Conservation (phyloP, 305 asterid genomes). For the Fraxinus angustifolia region DNA sequence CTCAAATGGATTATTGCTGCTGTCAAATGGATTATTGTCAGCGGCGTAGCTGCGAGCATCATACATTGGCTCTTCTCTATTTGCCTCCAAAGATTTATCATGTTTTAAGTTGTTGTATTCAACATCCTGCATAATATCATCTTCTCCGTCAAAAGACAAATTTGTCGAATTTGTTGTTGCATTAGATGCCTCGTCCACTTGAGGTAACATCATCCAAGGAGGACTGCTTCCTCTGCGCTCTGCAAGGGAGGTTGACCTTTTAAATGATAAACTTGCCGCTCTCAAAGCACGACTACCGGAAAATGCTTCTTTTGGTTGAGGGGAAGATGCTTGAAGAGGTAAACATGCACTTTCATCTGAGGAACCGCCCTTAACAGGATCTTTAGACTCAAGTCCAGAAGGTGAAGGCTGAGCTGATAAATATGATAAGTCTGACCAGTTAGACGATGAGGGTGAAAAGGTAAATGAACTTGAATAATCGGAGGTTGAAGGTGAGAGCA, state of each 20-base stretch:
- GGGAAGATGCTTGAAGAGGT: slow-evolving; percentile 28
- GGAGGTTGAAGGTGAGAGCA: slow-evolving; percentile 73
- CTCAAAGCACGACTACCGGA: slow-evolving; percentile 28
- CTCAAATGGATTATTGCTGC: slow-evolving; percentile 19
- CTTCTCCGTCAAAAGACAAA: slow-evolving; percentile 24
- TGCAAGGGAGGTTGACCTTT: slow-evolving; percentile 38
- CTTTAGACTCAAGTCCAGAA: slow-evolving; percentile 31
- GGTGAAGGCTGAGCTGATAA: slow-evolving; percentile 72
- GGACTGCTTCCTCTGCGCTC: slow-evolving; percentile 42
- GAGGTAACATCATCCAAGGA: slow-evolving; percentile 44
- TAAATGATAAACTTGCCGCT: slow-evolving; percentile 28
- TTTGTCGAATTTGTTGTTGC: slow-evolving; percentile 36
- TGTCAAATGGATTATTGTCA: slow-evolving; percentile 23
- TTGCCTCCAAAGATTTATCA: slow-evolving; percentile 28
- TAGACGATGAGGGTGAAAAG: slow-evolving; percentile 82
- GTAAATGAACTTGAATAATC: slow-evolving; percentile 74
- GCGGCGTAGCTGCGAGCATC: slow-evolving; percentile 23
- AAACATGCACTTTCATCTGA: slow-evolving; percentile 23
- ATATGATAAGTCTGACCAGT: slow-evolving; percentile 72
- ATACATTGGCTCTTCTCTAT: slow-evolving; percentile 29
- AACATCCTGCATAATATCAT: slow-evolving; percentile 33
- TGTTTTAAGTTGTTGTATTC: slow-evolving; percentile 21
- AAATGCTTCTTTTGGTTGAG: slow-evolving; percentile 31
- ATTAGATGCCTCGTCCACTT: slow-evolving; percentile 46
- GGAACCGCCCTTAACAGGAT: slow-evolving; percentile 23